Base-by-base conservation (phyloP, 2,329 filamentous ascomycete genomes). In the Cercospora sojina region DNA sequence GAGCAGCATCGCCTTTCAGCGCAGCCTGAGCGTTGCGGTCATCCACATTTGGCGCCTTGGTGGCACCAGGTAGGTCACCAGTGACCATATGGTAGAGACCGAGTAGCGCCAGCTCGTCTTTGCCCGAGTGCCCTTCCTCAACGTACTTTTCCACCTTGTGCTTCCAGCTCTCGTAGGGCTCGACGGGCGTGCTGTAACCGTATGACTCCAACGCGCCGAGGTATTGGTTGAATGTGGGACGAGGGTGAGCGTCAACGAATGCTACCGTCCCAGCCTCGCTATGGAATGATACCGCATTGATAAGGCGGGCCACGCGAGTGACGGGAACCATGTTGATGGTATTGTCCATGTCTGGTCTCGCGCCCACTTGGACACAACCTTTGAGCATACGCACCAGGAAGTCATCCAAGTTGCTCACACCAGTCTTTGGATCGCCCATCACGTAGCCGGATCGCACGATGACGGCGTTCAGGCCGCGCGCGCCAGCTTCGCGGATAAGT, bases 311-410 rank as follows among this genome's bases (percentile, higher is more conserved):
- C 38, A 97, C 93, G 71, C 96, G 92, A 69, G 88, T 88, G 27
- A 97, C 93, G 0, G 94, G 93, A 0, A 97, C 91, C 78, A 90
- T 88, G 81, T 97, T 98, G 78, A 97, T 88, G 0, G 92, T 91
- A 81, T 97, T 98, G 77, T 84, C 80, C 72, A 97, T 96, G 71
- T 86, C 85, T 1, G 93, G 94, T 0, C 92, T 85, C 2, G 84
- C 83, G 2, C 82, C 82, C 2, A 97, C 83, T 79, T 98, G 93
- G 59, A 96, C 83, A 74, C 92, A 96, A 65, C 92, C 93, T 81
- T 97, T 97, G 64, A 90, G 81, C 80, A 97, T 87, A 43, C 94
- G 88, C 70, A 97, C 86, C 6, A 98, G 81, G 82, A 97, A 98
- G 79, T 97, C 94, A 75, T 98, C 94, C 0, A 89, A 93, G 77